Evolutionary conservation across 176 grass and related monocot species (phyloP).

Genomic region (Eleusine indica): DNA sequence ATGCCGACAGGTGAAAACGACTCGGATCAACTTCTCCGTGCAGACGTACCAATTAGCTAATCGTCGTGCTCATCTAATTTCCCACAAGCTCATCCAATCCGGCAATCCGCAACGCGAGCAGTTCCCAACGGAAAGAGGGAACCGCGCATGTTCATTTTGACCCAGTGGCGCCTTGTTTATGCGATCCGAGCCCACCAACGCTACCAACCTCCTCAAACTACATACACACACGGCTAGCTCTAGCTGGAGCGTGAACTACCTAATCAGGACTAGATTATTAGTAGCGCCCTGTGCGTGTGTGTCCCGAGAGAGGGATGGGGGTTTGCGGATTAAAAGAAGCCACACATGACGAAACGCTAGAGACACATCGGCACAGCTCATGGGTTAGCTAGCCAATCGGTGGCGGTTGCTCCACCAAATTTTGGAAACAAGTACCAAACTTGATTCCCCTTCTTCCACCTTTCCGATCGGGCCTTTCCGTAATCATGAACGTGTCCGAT

Average conservation of each 20-base stretch:
- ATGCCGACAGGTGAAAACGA: constrained; percentile 13
- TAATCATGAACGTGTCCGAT: background rate
- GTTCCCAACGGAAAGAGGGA: constrained; percentile 28
- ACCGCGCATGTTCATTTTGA: constrained; percentile 37
- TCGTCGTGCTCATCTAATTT: background rate
- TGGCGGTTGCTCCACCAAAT: constrained; percentile 53
- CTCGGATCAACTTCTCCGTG: background rate
- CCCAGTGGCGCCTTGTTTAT: background rate
- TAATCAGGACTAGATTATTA: constrained; percentile 47
- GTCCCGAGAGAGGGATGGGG: background rate
- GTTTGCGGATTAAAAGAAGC: background rate
- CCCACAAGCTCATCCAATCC: background rate
- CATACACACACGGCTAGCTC: background rate
- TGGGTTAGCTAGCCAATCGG: constrained; percentile 41
- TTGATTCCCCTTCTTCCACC: background rate
- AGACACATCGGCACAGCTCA: constrained; percentile 32
- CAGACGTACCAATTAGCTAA: background rate
- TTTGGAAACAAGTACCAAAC: constrained; percentile 46
- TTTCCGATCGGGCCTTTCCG: background rate
- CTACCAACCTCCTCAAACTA: constrained; percentile 39
- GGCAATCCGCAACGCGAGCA: background rate
- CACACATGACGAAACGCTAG: constrained; percentile 33
- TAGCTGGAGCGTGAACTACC: constrained; percentile 28
- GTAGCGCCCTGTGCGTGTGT: background rate
- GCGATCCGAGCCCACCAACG: constrained; percentile 22